Evolutionary conservation across 768 basidiomycete genomes (phyloP).

Genomic region (Clavulina sp.): DNA sequence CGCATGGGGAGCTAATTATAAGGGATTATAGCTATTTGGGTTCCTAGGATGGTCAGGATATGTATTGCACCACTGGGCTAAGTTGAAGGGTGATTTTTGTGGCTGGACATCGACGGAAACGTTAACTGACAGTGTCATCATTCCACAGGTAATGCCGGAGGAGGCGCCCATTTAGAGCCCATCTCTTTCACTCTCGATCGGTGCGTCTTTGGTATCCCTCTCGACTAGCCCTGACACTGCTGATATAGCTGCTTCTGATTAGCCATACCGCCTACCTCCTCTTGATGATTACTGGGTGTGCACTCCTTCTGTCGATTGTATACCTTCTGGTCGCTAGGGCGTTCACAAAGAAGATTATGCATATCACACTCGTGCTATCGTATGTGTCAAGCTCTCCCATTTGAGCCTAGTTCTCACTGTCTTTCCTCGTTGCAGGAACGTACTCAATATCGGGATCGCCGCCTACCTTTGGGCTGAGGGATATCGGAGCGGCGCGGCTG

Average conservation of each 20-base stretch:
- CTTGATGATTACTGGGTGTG: slow-evolving; percentile 51
- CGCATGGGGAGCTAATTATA: neutral
- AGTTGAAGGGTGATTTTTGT: slow-evolving; percentile 29
- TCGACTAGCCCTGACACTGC: too few species aligned
- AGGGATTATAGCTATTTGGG: slow-evolving; percentile 34
- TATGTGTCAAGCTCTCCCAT: slow-evolving; percentile 30
- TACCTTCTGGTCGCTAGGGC: slow-evolving; percentile 55
- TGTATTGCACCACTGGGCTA: slow-evolving; percentile 42
- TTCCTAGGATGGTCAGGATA: slow-evolving; percentile 53
- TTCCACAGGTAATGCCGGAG: slow-evolving; percentile 39
- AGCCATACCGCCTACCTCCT: slow-evolving; percentile 66
- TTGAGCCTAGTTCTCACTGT: slow-evolving; percentile 22
- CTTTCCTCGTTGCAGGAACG: slow-evolving; percentile 6
- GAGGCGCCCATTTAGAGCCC: too few species aligned
- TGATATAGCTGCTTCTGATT: slow-evolving; percentile 1
- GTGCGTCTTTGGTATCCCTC: slow-evolving; percentile 17
- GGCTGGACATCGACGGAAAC: neutral
- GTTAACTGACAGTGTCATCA: neutral
- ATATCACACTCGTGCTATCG: slow-evolving; percentile 48
- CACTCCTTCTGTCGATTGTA: slow-evolving; percentile 41
- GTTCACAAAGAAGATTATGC: slow-evolving; percentile 63
- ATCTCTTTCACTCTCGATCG: slow-evolving; percentile 43
- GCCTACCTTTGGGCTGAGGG: slow-evolving; percentile 8
- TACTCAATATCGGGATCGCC: slow-evolving; percentile 41
- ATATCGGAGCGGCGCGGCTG: too few species aligned